Percentiles rank a stretch among this genome's conserved stretches.
phyloP scores from a whole-genome alignment of 805 yeast genomes.

The Metahyphopichia silvanorum region DNA sequence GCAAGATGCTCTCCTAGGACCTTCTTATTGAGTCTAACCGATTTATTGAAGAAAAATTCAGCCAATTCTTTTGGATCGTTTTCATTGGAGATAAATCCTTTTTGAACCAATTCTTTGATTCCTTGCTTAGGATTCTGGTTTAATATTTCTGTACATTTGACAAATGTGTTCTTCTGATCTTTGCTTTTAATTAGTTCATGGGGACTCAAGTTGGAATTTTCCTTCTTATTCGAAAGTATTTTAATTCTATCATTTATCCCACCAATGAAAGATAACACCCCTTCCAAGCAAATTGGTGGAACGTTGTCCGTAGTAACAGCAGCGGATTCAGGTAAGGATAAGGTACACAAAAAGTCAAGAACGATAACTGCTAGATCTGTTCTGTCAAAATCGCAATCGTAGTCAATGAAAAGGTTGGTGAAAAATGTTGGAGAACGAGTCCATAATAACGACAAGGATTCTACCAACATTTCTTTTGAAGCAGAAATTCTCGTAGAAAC shows the following conservation, averaged over 20 bases:
- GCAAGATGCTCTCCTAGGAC: slow-evolving; percentile 84
- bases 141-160: slow-evolving; percentile 69
- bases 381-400: slow-evolving; percentile 88
- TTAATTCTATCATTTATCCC: slow-evolving; percentile 55
- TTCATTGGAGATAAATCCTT: slow-evolving; percentile 54
- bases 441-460: slow-evolving; percentile 80
- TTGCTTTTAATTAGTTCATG: slow-evolving; percentile 41
- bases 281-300: slow-evolving; percentile 92
- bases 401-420: slow-evolving; percentile 71
- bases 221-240: slow-evolving; percentile 5
- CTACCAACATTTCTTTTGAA: slow-evolving; percentile 79
- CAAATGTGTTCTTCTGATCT: slow-evolving; percentile 67
- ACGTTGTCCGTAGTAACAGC: slow-evolving; percentile 74
- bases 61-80: slow-evolving; percentile 65
- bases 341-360: slow-evolving; percentile 66
- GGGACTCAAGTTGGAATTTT: slow-evolving; percentile 4
- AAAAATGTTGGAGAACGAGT: slow-evolving; percentile 75
- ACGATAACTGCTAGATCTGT: slow-evolving; percentile 69
- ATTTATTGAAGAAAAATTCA: slow-evolving; percentile 68
- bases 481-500: slow-evolving; percentile 28
- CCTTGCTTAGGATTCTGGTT: slow-evolving; percentile 81
- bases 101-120: slow-evolving; percentile 56
- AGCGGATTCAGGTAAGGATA: slow-evolving; percentile 87
- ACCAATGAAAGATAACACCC: slow-evolving; percentile 67
- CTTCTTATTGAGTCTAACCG: slow-evolving; percentile 83